Base-by-base conservation (phyloP, 179 eudicot species). In the Spinacia oleracea region DNA sequence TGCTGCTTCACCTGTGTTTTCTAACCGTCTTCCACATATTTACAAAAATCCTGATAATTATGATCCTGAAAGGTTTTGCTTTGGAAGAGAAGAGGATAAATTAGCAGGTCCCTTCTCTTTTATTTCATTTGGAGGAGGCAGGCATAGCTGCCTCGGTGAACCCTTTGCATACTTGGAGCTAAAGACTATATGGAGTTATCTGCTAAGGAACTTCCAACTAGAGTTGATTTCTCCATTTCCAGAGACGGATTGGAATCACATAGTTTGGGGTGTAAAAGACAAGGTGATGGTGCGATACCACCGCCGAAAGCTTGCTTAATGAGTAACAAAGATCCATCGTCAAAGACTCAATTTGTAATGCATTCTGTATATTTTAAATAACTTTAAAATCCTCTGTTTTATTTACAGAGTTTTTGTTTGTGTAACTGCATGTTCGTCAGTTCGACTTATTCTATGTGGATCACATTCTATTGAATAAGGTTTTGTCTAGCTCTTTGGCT, bases 101-200 rank as follows among this genome's bases (percentile, higher is more conserved):
- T 86, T 79, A 10, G 89, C 97, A 35, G 96, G 97, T 75, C 88
- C 89, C 0, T 93, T 93, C 80, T 93, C 97, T 0, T 90, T 90
- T 65, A 88, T 93, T 18, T 82, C 94, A 8, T 93, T 93, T 48
- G 97, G 96, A 59, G 97, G 97, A 46, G 97, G 97, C 9, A 89
- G 96, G 83, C 97, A 93, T 35, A 92, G 96, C 3, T 91, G 97
- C 75, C 80, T 93, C 0, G 97, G 97, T 92, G n/a, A n/a, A n/a
- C n/a, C 97, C 10, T 93, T 93, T 84, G 97, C 97, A 0, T 91
- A 93, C 86, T 82, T 93, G 76, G 94, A 91, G 83, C 91, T 91
- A 31, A 93, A 93, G 83, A 92, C 91, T 0, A 90, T 93, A 56
- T 93, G 97, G 97, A 91, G 94, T 78, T 96, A 91, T 83, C 74